Evolutionary conservation across 345 rosid genomes (phyloP), one percentile per base, ranked within the genome.

Genomic region (Hypericum androsaemum): DNA sequence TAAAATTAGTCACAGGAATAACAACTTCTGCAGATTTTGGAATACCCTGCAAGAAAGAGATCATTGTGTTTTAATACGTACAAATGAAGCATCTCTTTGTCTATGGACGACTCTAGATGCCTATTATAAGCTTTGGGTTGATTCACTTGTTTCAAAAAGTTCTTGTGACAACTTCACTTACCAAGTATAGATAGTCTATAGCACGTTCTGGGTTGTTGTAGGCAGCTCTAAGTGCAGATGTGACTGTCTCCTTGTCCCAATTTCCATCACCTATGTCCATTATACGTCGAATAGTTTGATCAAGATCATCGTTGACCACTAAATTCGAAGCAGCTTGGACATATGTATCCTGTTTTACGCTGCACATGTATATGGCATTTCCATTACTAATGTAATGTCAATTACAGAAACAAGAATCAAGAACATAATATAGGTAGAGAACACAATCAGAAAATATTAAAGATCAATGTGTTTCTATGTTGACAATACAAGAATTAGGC

Each of bases 131-230:
- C n/a, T n/a, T n/a, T n/a, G n/a, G n/a, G n/a, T n/a, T n/a, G n/a
- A n/a, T n/a, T n/a, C n/a, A n/a, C n/a, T n/a, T n/a, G n/a, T n/a
- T n/a, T n/a, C n/a, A n/a, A n/a, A n/a, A 22, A 22, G 2, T 22
- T 22, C 32, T 22, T 22, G 32, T 1, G 32, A 4, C 32, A 22
- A 22, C 32, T 1, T 4, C 51, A 51, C 80, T 51, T 81, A 92
- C 98, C 50, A 95, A 77, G 65, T 88, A 92, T 14, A 92, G 65
- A 71, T 92, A 92, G 72, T 92, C 98, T 63, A 92, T 95, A n/a
- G 98, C 98, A 59, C 98, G 72, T 77, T 88, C 98, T 16, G 98
- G 98, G 58, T 92, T 92, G 71, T 88, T 92, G 69, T 88, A 86
- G 52, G 98, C 97, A 32, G 98, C 97, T 66, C 86, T 88, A 72